These are phyloP conservation scores for Hypoxylon sp. DNA, from an alignment of 2,329 filamentous ascomycete species.

Conservation along the genomic window DNA sequence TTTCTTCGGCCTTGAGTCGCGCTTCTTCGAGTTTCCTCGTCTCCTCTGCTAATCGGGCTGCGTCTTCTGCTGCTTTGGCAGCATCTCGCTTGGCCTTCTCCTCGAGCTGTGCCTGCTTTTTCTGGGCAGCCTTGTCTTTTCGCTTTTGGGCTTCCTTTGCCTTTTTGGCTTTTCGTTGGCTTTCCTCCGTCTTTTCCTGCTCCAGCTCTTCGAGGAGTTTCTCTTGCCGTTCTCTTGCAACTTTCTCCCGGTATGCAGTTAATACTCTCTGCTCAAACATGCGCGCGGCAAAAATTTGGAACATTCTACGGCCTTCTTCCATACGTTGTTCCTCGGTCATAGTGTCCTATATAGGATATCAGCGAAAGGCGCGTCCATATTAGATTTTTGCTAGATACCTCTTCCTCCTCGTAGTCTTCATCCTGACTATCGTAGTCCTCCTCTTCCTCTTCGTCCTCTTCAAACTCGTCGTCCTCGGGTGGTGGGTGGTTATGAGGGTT, in stretches of 20 bases:
- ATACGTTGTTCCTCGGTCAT: slow-evolving; percentile 99
- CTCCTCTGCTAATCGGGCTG: slow-evolving; percentile 80
- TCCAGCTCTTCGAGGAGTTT: slow-evolving; percentile 92
- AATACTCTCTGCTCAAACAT: slow-evolving; percentile 99
- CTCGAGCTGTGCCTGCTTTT: slow-evolving; percentile 91
- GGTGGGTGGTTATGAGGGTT: slow-evolving; percentile 79
- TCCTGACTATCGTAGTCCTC: slow-evolving; percentile 75
- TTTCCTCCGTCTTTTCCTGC: slow-evolving; percentile 83
- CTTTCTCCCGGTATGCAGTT: slow-evolving; percentile 97
- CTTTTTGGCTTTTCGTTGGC: slow-evolving; percentile 90
- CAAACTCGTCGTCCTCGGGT: slow-evolving; percentile 82
- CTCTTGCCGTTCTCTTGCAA: slow-evolving; percentile 90
- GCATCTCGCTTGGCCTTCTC: slow-evolving; percentile 90
- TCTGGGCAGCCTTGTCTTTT: slow-evolving; percentile 92
- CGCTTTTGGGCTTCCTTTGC: slow-evolving; percentile 94
- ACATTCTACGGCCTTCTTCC: slow-evolving; percentile 98
- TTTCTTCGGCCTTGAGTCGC: slow-evolving; percentile 86
- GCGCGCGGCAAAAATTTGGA: slow-evolving; percentile 97
- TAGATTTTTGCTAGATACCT: slow-evolving; percentile 63
- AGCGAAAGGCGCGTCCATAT: slow-evolving; percentile 38
- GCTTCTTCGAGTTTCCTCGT: slow-evolving; percentile 85
- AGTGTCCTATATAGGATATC: slow-evolving; percentile 77
- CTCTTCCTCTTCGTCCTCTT: slow-evolving; percentile 74
- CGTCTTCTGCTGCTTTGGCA: slow-evolving; percentile 90
- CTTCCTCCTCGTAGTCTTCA: slow-evolving; percentile 83